Base-by-base conservation (phyloP, 306 rosid species). In the Casuarina glauca region DNA sequence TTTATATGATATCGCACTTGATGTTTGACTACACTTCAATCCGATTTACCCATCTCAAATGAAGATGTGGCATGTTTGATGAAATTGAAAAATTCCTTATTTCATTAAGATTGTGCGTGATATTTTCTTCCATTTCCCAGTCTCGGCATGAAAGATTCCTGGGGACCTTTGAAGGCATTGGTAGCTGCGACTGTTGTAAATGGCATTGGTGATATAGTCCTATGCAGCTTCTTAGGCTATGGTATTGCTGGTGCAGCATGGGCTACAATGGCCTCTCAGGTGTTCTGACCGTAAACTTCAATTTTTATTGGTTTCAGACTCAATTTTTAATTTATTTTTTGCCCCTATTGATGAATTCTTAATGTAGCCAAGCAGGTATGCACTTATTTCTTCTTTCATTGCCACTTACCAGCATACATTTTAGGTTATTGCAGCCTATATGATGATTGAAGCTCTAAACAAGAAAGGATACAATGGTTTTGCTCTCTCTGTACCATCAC, bases 91-190 rank as follows among this genome's bases (percentile, higher is more conserved):
- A 51, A n/a, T 41, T 57, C 58, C 75, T 67, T 74, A 62, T 54
- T 39, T 62, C 68, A 9, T 75, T 48, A 35, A 72, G 74, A 70
- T 64, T 66, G 9, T 74, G 42, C 73, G 62, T 81, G 55, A 43
- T 55, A 49, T 38, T 50, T n/a, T 74, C 38, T 5, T 64, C 57
- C 35, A 51, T 71, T 78, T 74, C 48, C 75, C 54, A 90, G 96
- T 80, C 97, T 93, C 82, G 96, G 92, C 79, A 87, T 89, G 97
- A 93, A 93, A 86, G 97, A 90, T 93, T 93, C 97, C 2, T 90
- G 92, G 97, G 97, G 93, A 79, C 97, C 96, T 61, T 76, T 89
- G 81, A 93, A 87, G 92, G 93, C 93, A 66, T 86, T 90, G 88
- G 90, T 84, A 11, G 86, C 69, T 74, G 89, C 97, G 32, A 90